A percentile compares a stretch with the other conserved stretches of the same genome.
Conservation (phyloP, 306 rosid genomes). For the Ceratonia siliqua region DNA sequence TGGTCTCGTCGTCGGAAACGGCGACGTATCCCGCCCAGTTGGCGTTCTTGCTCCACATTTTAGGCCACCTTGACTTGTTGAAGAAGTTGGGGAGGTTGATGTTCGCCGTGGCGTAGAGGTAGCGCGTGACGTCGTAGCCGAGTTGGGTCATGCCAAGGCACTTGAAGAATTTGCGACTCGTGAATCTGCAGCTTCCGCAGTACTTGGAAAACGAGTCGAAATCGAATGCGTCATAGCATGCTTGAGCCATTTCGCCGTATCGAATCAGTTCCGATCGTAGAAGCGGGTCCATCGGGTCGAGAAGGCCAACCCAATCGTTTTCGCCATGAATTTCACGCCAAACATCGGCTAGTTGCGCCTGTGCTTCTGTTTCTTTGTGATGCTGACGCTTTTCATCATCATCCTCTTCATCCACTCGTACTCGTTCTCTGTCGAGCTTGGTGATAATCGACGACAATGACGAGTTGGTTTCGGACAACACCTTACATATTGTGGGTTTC, state of each 20-base stretch:
- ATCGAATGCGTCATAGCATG: slow-evolving; percentile 87
- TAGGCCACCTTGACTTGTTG: slow-evolving; percentile 76
- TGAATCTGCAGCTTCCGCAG: slow-evolving; percentile 79
- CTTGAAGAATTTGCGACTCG: slow-evolving; percentile 40
- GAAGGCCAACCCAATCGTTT: slow-evolving; percentile 67
- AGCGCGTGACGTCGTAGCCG: slow-evolving; percentile 64
- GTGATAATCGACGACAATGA: slow-evolving; percentile 37
- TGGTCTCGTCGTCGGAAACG: slow-evolving; percentile 55
- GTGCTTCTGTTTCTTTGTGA: not conserved
- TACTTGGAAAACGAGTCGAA: slow-evolving; percentile 78
- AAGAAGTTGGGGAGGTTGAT: slow-evolving; percentile 68
- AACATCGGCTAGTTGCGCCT: slow-evolving; percentile 28
- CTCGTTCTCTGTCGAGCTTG: slow-evolving; percentile 26
- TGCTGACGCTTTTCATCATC: not conserved
- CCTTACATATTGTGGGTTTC: slow-evolving; percentile 19
- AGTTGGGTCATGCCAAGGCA: slow-evolving; percentile 35
- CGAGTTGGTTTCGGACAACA: slow-evolving; percentile 21
- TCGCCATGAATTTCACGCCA: slow-evolving; percentile 85
- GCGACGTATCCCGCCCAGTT: slow-evolving; percentile 95
- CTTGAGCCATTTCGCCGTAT: slow-evolving; percentile 87
- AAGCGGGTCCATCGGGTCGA: slow-evolving; percentile 71
- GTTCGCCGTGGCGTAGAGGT: slow-evolving; percentile 74
- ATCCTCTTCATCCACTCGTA: not conserved
- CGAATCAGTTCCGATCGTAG: slow-evolving; percentile 69
- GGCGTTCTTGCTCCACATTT: slow-evolving; percentile 73